Base-by-base conservation (phyloP, 2,329 filamentous ascomycete genomes). In the Ophiostoma sp. region DNA sequence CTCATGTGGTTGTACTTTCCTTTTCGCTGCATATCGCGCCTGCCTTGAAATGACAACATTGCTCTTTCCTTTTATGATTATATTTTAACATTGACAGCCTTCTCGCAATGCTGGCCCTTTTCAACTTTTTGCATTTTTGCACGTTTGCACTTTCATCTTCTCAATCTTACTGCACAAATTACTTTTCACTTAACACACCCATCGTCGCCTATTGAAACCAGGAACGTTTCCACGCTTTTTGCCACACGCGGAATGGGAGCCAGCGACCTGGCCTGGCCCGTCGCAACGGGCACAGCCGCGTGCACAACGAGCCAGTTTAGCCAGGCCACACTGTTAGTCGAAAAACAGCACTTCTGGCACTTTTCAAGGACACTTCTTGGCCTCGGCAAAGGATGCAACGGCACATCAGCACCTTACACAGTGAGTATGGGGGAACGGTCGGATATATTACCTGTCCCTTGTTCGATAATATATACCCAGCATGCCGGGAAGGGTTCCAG, bases 341-440 rank as follows among this genome's bases (percentile, higher is more conserved):
- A 59, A 6, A 2, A 59, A 19, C 55, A 31, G 17, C 12, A 42
- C 39, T 42, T 12, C 39, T 7, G 12, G 7, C 42, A 45, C 4
- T 52, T 52, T 22, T n/a, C 6, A 8, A 22, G 22, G 50, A 22
- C 22, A 8, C 50, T 42, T 48, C 12, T 48, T 52, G 64, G 64
- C 25, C 42, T 50, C 42, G 64, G 61, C 3, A n/a, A 57, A 66
- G 64, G 42, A 69, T 69, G 42, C 64, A 69, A 31, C 64, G 42
- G 64, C 64, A 69, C 31, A 66, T 17, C 52, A 57, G 25, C 39
- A 42, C 39, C 15, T 42, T 42, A 42, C 39, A 6, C 8, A 39
- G 36, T 39, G 9, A 39, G 39, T 42, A 42, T 12, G n/a, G n/a
- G n/a, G n/a, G 25, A 25, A 57, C 25, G 11, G 52, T 6, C 9